Base-by-base conservation (phyloP, 352 stramenopile genomes). In the Peronospora tabacina region DNA sequence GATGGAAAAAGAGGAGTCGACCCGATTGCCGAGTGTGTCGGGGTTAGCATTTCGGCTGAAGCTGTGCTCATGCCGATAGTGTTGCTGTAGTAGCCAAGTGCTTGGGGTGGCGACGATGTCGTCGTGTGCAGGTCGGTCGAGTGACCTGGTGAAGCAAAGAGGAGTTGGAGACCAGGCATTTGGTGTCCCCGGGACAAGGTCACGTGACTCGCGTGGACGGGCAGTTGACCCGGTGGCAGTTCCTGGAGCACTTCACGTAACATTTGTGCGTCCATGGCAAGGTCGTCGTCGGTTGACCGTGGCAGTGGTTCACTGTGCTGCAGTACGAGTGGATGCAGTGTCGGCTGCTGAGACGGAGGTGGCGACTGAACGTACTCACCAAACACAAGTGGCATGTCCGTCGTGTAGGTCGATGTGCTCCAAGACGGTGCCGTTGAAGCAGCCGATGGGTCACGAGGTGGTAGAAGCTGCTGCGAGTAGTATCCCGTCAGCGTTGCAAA, bases 221-320 rank as follows among this genome's bases (percentile, higher is more conserved):
- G 52, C 17, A 49, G 56, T 7, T 63, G 61, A 3, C 50, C 52
- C 5, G 44, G 34, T 7, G 61, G 61, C 61, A 70, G 60, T 30
- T 60, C 61, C 52, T 70, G 61, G 2, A 74, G 61, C 32, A 74
- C 57, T 37, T 74, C 65, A 2, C 58, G 65, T 3, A 74, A 50
- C 65, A 74, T 74, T 36, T 70, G 57, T 5, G 65, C 65, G 49
- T 74, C 65, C 26, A 70, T 58, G 5, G 52, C 65, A 7, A 74
- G 47, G 38, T 74, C 61, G 2, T 74, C 65, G 15, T 74, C 65
- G 24, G 62, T 58, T 0, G 51, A 43, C 7, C 60, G 64, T 7
- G 48, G 46, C 38, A 66, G 36, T n/a, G 52, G 22, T 15, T 56
- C 52, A 20, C 39, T 58, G 15, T 66, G 64, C 16, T 74, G 65